Conservation (phyloP, 1,139 yeast genomes). For the Lodderomyces parapsilosis region DNA sequence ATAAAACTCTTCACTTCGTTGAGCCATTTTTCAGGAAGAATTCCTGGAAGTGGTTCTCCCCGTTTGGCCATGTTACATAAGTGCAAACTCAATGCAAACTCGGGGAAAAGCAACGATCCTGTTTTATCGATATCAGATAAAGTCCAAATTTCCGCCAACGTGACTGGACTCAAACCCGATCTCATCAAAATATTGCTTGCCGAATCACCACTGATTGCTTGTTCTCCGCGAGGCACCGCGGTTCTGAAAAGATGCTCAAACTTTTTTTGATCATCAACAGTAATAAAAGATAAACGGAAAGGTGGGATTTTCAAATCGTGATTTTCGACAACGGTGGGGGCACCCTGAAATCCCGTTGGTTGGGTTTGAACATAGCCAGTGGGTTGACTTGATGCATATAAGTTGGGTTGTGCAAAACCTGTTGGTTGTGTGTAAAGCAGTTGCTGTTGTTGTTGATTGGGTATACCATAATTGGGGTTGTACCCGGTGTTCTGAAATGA, state of each 20-base stretch:
- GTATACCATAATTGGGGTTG: slow-evolving; percentile 18
- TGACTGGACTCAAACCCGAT: slow-evolving; percentile 73
- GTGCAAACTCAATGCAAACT: slow-evolving; percentile 90
- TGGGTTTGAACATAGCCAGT: slow-evolving; percentile 38
- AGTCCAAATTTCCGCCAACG: slow-evolving; percentile 87
- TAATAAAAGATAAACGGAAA: slow-evolving; percentile 78
- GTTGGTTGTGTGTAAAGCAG: slow-evolving; percentile 28
- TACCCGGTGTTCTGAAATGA: slow-evolving; percentile 34
- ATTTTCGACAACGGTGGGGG: slow-evolving; percentile 32
- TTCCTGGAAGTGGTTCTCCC: slow-evolving; percentile 75
- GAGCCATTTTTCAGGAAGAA: slow-evolving; percentile 66
- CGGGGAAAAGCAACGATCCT: slow-evolving; percentile 87
- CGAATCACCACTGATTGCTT: slow-evolving; percentile 70
- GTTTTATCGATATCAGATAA: slow-evolving; percentile 84
- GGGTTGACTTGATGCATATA: slow-evolving; percentile 11
- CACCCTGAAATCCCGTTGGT: slow-evolving; percentile 35
- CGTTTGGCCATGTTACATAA: slow-evolving; percentile 75
- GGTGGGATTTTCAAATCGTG: slow-evolving; percentile 54
- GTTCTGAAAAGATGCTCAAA: slow-evolving; percentile 80
- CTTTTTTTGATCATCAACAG: slow-evolving; percentile 80
- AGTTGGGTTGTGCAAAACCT: slow-evolving; percentile 29
- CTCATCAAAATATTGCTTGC: slow-evolving; percentile 80
- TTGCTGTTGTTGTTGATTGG: slow-evolving; percentile 19
- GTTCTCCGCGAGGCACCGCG: slow-evolving; percentile 75
- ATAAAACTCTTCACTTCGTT: slow-evolving; percentile 87